phyloP scores from a whole-genome alignment of 805 yeast species.

The Pichia kluyveri region DNA sequence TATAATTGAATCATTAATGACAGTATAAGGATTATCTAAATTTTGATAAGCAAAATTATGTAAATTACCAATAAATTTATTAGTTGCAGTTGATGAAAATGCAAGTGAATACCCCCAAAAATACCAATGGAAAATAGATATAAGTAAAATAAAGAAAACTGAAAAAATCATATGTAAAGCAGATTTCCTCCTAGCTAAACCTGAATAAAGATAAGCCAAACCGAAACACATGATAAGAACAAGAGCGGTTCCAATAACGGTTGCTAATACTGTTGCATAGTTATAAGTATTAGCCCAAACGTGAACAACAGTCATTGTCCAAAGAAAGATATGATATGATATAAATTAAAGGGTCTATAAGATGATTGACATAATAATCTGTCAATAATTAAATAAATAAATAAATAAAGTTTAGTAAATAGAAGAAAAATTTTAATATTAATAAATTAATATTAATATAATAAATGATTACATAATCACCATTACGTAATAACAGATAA shows the following conservation, averaged over 20 bases:
- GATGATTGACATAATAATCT: too few species aligned
- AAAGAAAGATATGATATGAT: too few species aligned
- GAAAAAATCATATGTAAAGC: slow-evolving; percentile 83
- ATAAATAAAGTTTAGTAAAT: too few species aligned
- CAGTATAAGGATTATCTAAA: slow-evolving; percentile 35
- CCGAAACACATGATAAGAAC: slow-evolving; percentile 95
- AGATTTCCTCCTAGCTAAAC: slow-evolving; percentile 83
- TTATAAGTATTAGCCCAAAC: not conserved
- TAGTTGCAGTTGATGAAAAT: slow-evolving; percentile 68
- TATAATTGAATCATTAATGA: not conserved
- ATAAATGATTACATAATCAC: too few species aligned
- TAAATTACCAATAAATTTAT: slow-evolving; percentile 82
- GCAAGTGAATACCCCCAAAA: slow-evolving; percentile 98
- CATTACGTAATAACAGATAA: too few species aligned
- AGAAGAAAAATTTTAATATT: too few species aligned
- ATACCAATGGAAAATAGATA: slow-evolving; percentile 82
- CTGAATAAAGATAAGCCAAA: slow-evolving; percentile 84
- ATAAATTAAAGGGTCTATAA: too few species aligned
- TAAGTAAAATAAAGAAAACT: slow-evolving; percentile 38
- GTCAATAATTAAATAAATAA: too few species aligned
- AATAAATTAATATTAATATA: too few species aligned
- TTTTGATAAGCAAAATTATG: slow-evolving; percentile 74
- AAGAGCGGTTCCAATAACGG: slow-evolving; percentile 54
- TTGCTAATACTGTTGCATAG: slow-evolving; percentile 38
- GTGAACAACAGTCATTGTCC: too few species aligned